Percentiles rank a stretch among this genome's conserved stretches.
phyloP scores from a whole-genome alignment of 169 alveolate genomes.

The Cryptosporidium baileyi region DNA sequence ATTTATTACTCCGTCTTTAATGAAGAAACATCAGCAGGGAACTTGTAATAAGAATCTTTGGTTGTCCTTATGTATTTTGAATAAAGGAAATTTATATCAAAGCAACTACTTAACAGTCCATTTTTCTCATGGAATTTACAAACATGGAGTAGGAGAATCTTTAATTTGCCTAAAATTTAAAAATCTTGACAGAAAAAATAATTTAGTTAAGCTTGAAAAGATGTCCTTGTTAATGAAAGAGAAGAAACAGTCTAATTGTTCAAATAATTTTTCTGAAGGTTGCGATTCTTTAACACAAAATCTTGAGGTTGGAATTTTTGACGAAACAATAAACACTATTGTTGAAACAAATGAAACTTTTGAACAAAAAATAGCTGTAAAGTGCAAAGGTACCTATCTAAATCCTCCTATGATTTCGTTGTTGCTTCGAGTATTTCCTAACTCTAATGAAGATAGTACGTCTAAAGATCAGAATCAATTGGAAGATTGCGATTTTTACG shows the following conservation, averaged over 20 bases:
- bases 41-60: slow-evolving; percentile 6
- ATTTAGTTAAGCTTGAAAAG: neutral
- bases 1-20: neutral
- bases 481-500: neutral
- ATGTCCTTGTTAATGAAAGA: neutral
- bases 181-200: neutral
- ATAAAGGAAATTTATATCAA: slow-evolving; percentile 30
- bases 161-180: neutral
- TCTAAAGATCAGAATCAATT: neutral
- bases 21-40: neutral
- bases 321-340: neutral
- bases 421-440: neutral
- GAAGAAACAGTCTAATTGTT: neutral
- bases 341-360: neutral
- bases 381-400: slow-evolving; percentile 24
- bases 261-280: neutral
- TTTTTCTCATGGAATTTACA: slow-evolving; percentile 23
- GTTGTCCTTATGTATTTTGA: slow-evolving; percentile 19
- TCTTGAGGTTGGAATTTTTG: slow-evolving; percentile 5
- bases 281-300: slow-evolving; percentile 13
- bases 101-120: neutral
- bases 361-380: slow-evolving; percentile 7
- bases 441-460: slow-evolving; percentile 1
- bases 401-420: slow-evolving; percentile 59
- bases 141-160: slow-evolving; percentile 27